A percentile compares a stretch with the other conserved stretches of the same genome.
phyloP scores from a whole-genome alignment of 495 filamentous ascomycete species.

The Glonium stellatum region DNA sequence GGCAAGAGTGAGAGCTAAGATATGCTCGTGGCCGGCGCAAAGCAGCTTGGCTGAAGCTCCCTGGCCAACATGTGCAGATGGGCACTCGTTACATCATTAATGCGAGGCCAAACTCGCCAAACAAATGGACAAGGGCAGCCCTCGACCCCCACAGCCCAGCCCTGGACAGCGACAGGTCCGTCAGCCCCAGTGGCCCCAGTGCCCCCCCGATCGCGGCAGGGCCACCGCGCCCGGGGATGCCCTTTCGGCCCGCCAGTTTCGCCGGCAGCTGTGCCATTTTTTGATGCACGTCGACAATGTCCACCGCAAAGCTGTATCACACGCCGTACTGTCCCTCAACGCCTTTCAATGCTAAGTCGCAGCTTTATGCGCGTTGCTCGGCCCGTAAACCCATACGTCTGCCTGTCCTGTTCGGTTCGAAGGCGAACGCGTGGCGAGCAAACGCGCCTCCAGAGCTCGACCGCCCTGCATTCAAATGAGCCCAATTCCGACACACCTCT shows the following conservation, averaged over 20 bases:
- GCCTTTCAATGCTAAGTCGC: slow-evolving; percentile 8
- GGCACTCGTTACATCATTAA: background rate
- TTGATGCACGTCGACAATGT: background rate
- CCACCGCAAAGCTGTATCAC: background rate
- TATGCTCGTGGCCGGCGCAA: background rate
- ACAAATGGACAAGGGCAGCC: background rate
- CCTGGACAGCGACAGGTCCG: too few species aligned
- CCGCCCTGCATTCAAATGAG: background rate
- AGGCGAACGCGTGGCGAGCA: background rate
- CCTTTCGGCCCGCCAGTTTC: background rate
- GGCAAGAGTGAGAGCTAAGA: background rate
- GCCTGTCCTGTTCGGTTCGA: slow-evolving; percentile 5
- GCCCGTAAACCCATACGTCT: slow-evolving; percentile 1
- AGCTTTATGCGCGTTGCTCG: background rate
- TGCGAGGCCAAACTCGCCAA: background rate
- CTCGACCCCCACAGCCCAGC: too few species aligned
- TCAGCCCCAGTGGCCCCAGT: too few species aligned
- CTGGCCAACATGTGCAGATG: background rate
- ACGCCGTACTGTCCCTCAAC: background rate
- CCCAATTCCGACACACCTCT: background rate
- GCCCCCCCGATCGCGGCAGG: too few species aligned
- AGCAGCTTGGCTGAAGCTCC: background rate
- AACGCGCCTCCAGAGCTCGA: background rate
- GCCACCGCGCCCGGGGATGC: too few species aligned
- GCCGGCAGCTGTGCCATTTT: background rate